These are phyloP conservation scores for Phytophthora kernoviae DNA, from an alignment of 352 stramenopile species.

Conservation along the genomic window DNA sequence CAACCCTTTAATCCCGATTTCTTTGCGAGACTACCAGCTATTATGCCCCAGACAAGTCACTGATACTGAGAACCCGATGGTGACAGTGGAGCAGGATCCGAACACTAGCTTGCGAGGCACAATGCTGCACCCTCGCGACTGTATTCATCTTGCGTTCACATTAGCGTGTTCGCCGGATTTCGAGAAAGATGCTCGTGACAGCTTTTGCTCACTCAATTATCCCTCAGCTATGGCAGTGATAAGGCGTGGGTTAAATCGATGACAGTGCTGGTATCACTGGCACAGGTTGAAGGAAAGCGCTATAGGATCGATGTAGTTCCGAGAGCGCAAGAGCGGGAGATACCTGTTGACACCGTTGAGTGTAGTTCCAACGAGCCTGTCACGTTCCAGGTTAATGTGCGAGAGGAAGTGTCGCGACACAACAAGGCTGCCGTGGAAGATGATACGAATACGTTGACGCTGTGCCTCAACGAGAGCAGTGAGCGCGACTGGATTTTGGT, in stretches of 20 bases:
- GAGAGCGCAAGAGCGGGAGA: slow-evolving; percentile 10
- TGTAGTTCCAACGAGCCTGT: slow-evolving; percentile 45
- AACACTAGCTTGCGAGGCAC: slow-evolving; percentile 39
- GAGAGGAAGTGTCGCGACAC: slow-evolving; percentile 19
- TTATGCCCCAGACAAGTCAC: slow-evolving; percentile 1
- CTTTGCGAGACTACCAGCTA: slow-evolving; percentile 42
- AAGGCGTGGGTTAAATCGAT: slow-evolving; percentile 24
- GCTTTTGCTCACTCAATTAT: slow-evolving; percentile 24
- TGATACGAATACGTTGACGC: slow-evolving; percentile 22
- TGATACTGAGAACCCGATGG: background rate
- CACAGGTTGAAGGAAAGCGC: slow-evolving; percentile 26
- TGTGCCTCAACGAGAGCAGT: slow-evolving; percentile 58
- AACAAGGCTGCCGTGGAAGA: slow-evolving; percentile 4
- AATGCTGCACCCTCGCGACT: slow-evolving; percentile 36
- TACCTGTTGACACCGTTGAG: slow-evolving; percentile 16
- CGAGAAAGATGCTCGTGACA: slow-evolving; percentile 9
- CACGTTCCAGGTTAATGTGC: slow-evolving; percentile 51
- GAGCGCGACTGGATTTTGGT: slow-evolving; percentile 74
- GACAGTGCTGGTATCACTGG: slow-evolving; percentile 34
- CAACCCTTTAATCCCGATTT: slow-evolving; percentile 33
- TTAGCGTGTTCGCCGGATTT: slow-evolving; percentile 23
- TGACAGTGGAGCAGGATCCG: slow-evolving; percentile 38
- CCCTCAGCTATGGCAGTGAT: slow-evolving; percentile 17
- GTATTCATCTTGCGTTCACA: slow-evolving; percentile 48
- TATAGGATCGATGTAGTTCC: slow-evolving; percentile 54